These are phyloP conservation scores for Neolentinus lepideus DNA, from an alignment of 1,284 basidiomycete species.

Conservation along the genomic window DNA sequence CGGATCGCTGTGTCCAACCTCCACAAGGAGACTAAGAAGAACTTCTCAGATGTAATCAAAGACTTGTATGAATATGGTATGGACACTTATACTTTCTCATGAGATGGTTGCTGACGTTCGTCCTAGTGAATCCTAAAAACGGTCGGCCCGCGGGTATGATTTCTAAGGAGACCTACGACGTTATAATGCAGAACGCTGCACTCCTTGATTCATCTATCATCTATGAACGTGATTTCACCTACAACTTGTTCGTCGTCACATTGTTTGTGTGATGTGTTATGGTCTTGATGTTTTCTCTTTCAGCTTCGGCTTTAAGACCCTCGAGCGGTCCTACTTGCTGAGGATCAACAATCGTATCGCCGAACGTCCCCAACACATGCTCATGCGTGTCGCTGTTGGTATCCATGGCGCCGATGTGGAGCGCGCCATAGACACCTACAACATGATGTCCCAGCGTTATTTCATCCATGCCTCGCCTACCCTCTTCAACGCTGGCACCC, in stretches of 20 bases:
- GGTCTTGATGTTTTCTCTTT: constrained; percentile 1
- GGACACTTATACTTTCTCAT: constrained; percentile 15
- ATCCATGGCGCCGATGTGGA: constrained; percentile 93
- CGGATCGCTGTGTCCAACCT: constrained; percentile 98
- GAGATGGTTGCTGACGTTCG: constrained; percentile 2
- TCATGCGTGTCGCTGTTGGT: constrained; percentile 99
- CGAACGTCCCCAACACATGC: constrained; percentile 97
- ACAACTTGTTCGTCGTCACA: constrained; percentile 69
- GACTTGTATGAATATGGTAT: constrained; percentile 88
- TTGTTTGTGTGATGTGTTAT: background rate
- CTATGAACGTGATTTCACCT: constrained; percentile 97
- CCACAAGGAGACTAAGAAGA: constrained; percentile 99
- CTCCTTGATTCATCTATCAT: constrained; percentile 92
- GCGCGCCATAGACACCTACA: constrained; percentile 87
- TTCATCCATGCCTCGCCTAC: constrained; percentile 99
- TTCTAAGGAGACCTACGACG: constrained; percentile 79
- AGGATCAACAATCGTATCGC: constrained; percentile 93
- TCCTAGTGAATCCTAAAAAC: constrained; percentile 92
- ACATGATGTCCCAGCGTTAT: constrained; percentile 93
- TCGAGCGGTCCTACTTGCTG: constrained; percentile 96
- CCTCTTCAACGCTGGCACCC: constrained; percentile 98
- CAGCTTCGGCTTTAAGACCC: constrained; percentile 99
- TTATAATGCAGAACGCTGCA: constrained; percentile 81
- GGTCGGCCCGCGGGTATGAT: constrained; percentile 87
- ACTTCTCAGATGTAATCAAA: constrained; percentile 86